Percentiles rank a stretch among this genome's conserved stretches.
phyloP scores from a whole-genome alignment of 2,329 filamentous ascomycete species.

The Aspergillus luchuensis region DNA sequence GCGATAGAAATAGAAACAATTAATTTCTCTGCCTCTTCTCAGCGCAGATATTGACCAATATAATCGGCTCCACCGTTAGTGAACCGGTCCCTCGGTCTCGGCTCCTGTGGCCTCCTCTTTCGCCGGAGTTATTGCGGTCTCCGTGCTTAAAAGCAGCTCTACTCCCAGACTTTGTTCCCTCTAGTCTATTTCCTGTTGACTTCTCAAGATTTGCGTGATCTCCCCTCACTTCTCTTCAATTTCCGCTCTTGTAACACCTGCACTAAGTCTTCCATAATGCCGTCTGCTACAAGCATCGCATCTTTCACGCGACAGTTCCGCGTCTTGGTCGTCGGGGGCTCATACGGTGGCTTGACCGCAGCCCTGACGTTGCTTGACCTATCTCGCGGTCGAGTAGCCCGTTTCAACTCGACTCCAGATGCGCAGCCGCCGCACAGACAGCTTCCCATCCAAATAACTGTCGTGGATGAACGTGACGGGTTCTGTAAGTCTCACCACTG shows the following conservation, averaged over 20 bases:
- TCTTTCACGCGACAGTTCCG: constrained; percentile 40
- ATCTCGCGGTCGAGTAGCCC: constrained; percentile 57
- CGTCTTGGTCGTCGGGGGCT: constrained; percentile 70
- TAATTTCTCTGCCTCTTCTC: not conserved
- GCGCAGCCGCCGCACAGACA: constrained; percentile 37
- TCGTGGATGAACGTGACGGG: constrained; percentile 80
- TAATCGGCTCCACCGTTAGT: constrained; percentile 7
- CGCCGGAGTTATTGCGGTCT: not conserved
- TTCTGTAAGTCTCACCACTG: constrained; percentile 58
- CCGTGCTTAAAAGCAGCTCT: constrained; percentile 1
- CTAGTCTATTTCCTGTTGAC: too few species aligned
- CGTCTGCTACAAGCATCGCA: constrained; percentile 29
- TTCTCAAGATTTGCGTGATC: not conserved
- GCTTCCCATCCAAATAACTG: constrained; percentile 67
- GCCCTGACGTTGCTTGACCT: constrained; percentile 69
- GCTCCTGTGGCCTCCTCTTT: not conserved
- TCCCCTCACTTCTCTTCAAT: not conserved
- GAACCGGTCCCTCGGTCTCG: constrained; percentile 8
- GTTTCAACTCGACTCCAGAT: constrained; percentile 39
- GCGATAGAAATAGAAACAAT: not conserved
- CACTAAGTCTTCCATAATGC: constrained; percentile 21
- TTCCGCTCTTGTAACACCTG: not conserved
- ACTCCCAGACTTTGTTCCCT: not conserved
- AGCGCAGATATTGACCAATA: not conserved
- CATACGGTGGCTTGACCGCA: constrained; percentile 70